phyloP scores from a whole-genome alignment of 768 basidiomycete genomes.

The Russula sp. region DNA sequence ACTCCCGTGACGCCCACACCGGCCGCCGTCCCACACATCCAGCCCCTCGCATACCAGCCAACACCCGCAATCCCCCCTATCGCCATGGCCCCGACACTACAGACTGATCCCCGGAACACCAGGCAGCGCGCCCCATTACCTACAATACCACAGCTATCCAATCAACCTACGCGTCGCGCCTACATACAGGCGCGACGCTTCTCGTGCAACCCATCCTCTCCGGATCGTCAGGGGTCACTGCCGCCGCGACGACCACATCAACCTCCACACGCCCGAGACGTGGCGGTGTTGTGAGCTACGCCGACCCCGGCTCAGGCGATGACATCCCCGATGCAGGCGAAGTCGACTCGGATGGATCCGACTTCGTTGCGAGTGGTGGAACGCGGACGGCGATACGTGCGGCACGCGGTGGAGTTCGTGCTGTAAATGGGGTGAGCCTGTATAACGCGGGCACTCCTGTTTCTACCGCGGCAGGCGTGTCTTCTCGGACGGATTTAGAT shows the following conservation, averaged over 20 bases:
- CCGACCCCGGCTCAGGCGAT: conserved; percentile 81
- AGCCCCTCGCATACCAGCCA: conserved; percentile 32
- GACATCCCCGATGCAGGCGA: conserved; percentile 79
- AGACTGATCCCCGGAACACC: conserved; percentile 40
- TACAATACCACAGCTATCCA: conserved; percentile 65
- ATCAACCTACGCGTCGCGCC: conserved; percentile 84
- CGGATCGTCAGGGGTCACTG: conserved; percentile 36
- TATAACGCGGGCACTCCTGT: conserved; percentile 43
- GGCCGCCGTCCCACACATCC: conserved; percentile 41
- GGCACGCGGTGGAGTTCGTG: conserved; percentile 28
- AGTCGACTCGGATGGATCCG: conserved; percentile 80
- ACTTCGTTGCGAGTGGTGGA: conserved; percentile 66
- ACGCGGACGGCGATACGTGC: conserved; percentile 52
- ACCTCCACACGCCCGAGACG: conserved; percentile 45
- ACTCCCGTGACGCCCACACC: conserved; percentile 30
- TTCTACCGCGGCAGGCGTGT: conserved; percentile 29
- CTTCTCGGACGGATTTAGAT: conserved; percentile 56
- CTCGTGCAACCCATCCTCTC: conserved; percentile 83
- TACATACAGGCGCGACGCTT: conserved; percentile 85
- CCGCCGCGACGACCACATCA: conserved; percentile 43
- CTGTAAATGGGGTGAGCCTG: conserved; percentile 47
- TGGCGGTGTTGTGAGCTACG: conserved; percentile 77
- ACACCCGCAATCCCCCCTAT: conserved; percentile 35
- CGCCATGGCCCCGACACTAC: conserved; percentile 40
- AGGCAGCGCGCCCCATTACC: conserved; percentile 41